Percentiles rank a stretch among this genome's conserved stretches.
Evolutionary conservation across 2,329 filamentous ascomycete genomes (phyloP).

Genomic region (Trichoderma endophyticum): DNA sequence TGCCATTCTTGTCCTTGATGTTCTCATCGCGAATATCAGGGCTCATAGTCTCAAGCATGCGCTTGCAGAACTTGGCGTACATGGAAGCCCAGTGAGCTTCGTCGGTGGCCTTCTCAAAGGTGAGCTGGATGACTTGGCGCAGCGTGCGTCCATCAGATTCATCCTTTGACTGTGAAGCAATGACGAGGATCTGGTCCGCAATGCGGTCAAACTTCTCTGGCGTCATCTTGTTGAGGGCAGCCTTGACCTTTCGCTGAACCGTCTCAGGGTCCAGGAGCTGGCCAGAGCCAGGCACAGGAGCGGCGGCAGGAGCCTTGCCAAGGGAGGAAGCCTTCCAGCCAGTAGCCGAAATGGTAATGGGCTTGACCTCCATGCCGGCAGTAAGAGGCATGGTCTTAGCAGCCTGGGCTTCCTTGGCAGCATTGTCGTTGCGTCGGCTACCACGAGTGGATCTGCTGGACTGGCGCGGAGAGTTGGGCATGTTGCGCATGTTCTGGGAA

Average conservation of each 20-base stretch:
- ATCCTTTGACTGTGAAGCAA: constrained; percentile 92
- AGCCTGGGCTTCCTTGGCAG: constrained; percentile 62
- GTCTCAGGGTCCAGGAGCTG: constrained; percentile 78
- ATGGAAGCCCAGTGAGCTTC: constrained; percentile 98
- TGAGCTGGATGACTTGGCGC: constrained; percentile 96
- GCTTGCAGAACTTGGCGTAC: constrained; percentile 98
- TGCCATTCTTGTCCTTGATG: constrained; percentile 84
- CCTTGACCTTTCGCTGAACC: constrained; percentile 99
- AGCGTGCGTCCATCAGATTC: constrained; percentile 91
- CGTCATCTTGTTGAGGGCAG: constrained; percentile 98
- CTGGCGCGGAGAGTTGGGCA: constrained; percentile 69
- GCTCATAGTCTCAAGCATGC: constrained; percentile 95
- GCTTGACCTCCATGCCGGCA: constrained; percentile 74
- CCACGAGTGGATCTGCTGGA: constrained; percentile 60
- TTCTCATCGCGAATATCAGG: constrained; percentile 92
- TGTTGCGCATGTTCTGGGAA: constrained; percentile 59
- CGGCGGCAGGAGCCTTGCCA: constrained; percentile 32
- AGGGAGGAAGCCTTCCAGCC: constrained; percentile 90
- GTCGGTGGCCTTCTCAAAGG: constrained; percentile 98
- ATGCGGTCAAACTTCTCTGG: constrained; percentile 98
- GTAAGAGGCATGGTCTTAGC: constrained; percentile 92
- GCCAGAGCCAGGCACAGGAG: constrained; percentile 35
- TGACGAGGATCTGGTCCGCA: constrained; percentile 85
- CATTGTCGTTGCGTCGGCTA: constrained; percentile 61
- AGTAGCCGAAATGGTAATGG: constrained; percentile 65